phyloP scores from a whole-genome alignment of 2,329 filamentous ascomycete genomes.

The Coleophoma cylindrospora region DNA sequence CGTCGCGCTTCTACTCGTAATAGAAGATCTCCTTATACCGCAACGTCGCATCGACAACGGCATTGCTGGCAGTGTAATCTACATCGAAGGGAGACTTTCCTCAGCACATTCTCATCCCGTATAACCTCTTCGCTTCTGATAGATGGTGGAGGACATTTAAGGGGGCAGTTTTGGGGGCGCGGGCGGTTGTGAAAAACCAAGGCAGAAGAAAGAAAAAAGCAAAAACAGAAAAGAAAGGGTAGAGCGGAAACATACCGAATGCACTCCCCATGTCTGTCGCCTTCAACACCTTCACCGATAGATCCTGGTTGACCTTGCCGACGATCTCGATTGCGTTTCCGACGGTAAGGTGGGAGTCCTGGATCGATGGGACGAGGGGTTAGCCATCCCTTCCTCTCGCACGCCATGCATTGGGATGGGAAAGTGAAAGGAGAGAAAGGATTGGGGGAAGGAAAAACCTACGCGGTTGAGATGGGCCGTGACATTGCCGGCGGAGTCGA shows the following conservation, averaged over 20 bases:
- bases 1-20: slow-evolving; percentile 1
- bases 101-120: too few species aligned
- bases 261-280: slow-evolving; percentile 63
- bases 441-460: slow-evolving; percentile 21
- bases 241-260: slow-evolving; percentile 53
- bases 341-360: slow-evolving; percentile 67
- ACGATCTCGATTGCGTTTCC: slow-evolving; percentile 73
- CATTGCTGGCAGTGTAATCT: slow-evolving; percentile 74
- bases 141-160: too few species aligned
- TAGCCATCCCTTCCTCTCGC: slow-evolving; percentile 3
- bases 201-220: too few species aligned
- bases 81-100: slow-evolving; percentile 3
- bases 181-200: too few species aligned
- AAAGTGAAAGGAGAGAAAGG: background rate
- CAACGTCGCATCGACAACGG: slow-evolving; percentile 83
- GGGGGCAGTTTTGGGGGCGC: too few species aligned
- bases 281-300: slow-evolving; percentile 65
- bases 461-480: slow-evolving; percentile 71
- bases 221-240: background rate
- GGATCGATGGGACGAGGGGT: background rate
- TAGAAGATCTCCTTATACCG: slow-evolving; percentile 78
- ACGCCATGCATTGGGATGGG: background rate
- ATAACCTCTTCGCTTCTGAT: too few species aligned
- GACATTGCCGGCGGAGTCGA: slow-evolving; percentile 77
- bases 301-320: slow-evolving; percentile 72